phyloP scores from a whole-genome alignment of 768 basidiomycete genomes.

The Russula lepida region DNA sequence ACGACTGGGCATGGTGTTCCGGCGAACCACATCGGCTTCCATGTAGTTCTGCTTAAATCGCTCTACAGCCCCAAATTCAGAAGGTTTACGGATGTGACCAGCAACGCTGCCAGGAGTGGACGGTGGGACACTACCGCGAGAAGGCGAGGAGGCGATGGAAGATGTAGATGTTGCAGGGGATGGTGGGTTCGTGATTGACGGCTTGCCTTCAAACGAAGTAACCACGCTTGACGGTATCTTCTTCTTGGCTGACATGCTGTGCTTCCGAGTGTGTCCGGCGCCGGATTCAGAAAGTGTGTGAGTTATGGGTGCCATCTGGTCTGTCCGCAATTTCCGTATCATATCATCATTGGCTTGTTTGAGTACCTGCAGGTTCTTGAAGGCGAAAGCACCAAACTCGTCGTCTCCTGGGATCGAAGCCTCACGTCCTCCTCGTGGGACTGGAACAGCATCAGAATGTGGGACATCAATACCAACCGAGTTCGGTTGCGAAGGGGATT shows the following conservation, averaged over 20 bases:
- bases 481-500: slow-evolving; percentile 39
- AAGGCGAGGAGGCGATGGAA: slow-evolving; percentile 84
- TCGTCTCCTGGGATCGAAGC: slow-evolving; percentile 54
- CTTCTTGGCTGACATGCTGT: slow-evolving; percentile 67
- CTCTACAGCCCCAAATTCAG: slow-evolving; percentile 81
- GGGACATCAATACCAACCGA: slow-evolving; percentile 25
- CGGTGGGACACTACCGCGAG: slow-evolving; percentile 63
- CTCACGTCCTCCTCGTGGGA: slow-evolving; percentile 26
- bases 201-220: slow-evolving; percentile 54
- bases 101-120: slow-evolving; percentile 58
- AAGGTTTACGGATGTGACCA: slow-evolving; percentile 74
- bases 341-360: slow-evolving; percentile 99
- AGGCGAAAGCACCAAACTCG: slow-evolving; percentile 96
- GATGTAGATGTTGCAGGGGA: slow-evolving; percentile 89
- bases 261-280: slow-evolving; percentile 52
- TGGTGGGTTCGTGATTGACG: slow-evolving; percentile 65
- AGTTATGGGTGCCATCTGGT: slow-evolving; percentile 71
- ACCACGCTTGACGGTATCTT: slow-evolving; percentile 79
- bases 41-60: slow-evolving; percentile 79
- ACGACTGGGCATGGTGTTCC: slow-evolving; percentile 80
- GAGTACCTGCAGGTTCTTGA: slow-evolving; percentile 91
- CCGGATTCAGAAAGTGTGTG: slow-evolving; percentile 64
- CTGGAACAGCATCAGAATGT: slow-evolving; percentile 22
- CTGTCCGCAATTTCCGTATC: slow-evolving; percentile 89
- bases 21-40: slow-evolving; percentile 60